These are phyloP conservation scores for Rhizoctonia solani DNA, from an alignment of 1,284 basidiomycete genomes.

Conservation along the genomic window DNA sequence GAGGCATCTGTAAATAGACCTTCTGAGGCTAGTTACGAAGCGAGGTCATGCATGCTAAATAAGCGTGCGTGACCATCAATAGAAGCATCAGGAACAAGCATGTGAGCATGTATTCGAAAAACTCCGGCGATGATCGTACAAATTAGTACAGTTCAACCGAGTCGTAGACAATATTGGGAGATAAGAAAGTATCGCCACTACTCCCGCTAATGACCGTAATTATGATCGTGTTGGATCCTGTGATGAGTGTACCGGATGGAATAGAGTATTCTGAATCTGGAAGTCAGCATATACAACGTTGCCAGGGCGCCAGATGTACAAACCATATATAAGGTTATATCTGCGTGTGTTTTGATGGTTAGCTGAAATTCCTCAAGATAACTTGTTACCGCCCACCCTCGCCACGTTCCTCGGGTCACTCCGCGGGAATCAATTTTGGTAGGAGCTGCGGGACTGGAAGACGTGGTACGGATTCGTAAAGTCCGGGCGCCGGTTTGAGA, in stretches of 20 bases:
- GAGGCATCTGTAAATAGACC: no score
- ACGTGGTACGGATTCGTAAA: constrained; percentile 17
- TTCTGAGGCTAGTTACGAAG: no score
- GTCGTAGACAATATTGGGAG: constrained; percentile 9
- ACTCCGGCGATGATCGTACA: no score
- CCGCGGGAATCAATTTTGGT: constrained; percentile 33
- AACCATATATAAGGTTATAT: neutral
- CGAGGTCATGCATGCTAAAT: no score
- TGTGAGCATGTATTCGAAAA: no score
- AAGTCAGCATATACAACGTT: neutral
- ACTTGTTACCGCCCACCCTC: no score
- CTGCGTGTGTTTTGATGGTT: no score
- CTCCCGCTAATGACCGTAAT: constrained; percentile 20
- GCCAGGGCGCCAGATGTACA: neutral
- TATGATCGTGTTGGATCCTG: constrained; percentile 6
- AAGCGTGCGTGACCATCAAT: no score
- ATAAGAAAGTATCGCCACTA: constrained; percentile 11
- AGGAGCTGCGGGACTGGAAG: constrained; percentile 26
- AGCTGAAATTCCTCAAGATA: no score
- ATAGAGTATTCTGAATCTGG: neutral
- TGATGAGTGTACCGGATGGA: constrained; percentile 2
- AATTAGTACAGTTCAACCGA: neutral
- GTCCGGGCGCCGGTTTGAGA: constrained; percentile 13
- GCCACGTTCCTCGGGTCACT: constrained; percentile 28
- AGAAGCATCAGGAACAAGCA: no score